phyloP scores from a whole-genome alignment of 2,329 filamentous ascomycete species.

The Arthrobotrys conoides region DNA sequence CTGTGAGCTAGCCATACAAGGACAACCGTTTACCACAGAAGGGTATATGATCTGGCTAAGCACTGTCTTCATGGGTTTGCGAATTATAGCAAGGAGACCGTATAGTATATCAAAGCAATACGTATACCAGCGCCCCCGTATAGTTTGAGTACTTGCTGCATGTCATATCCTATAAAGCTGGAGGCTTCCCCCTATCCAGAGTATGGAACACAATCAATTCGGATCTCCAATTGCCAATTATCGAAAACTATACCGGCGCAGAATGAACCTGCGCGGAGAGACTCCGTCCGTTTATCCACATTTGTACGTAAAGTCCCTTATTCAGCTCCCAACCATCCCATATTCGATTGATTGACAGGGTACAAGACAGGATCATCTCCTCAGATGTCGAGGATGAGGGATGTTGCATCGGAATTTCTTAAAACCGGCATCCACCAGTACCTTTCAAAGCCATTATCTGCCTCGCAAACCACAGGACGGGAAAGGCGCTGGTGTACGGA shows the following conservation, averaged over 20 bases:
- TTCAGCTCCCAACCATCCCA: constrained; percentile 5
- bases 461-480: constrained; percentile 3
- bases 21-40: constrained; percentile 6
- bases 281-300: constrained; percentile 44
- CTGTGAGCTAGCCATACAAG: neutral
- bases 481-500: constrained; percentile 27
- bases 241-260: constrained; percentile 5
- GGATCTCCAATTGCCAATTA: neutral
- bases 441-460: neutral
- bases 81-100: neutral
- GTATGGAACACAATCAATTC: neutral
- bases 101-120: constrained; percentile 5
- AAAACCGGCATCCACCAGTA: constrained; percentile 15
- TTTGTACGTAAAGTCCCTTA: neutral
- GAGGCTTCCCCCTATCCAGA: too few relatives aligned
- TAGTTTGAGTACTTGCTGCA: too few relatives aligned
- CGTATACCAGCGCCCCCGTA: too few relatives aligned
- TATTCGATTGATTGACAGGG: constrained; percentile 13
- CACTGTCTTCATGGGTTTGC: neutral
- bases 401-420: constrained; percentile 37
- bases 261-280: constrained; percentile 19
- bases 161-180: too few relatives aligned
- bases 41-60: neutral
- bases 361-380: neutral
- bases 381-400: constrained; percentile 9